phyloP scores from a whole-genome alignment of 1,284 basidiomycete species.

The Ceratobasidium sp. region DNA sequence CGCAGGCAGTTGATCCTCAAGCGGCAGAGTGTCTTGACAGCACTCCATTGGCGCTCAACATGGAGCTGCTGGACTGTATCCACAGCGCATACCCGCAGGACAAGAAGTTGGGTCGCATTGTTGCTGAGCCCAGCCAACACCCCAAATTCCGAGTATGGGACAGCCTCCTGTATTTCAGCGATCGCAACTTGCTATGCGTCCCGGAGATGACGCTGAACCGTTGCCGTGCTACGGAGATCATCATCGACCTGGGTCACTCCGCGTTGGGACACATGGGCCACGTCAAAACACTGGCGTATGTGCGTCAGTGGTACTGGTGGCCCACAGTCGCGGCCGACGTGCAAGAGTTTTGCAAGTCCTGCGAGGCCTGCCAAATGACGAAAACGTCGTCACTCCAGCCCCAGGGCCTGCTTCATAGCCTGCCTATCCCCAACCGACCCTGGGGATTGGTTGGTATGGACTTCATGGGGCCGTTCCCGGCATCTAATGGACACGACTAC shows the following conservation, averaged over 20 bases:
- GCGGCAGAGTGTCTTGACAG: too few species aligned
- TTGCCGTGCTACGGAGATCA: conserved; percentile 42
- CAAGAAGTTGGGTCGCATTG: conserved; percentile 45
- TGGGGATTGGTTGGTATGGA: conserved; percentile 60
- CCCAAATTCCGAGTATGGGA: conserved; percentile 49
- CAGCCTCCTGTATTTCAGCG: conserved; percentile 50
- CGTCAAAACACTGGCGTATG: conserved; percentile 50
- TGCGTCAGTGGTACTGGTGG: conserved; percentile 56
- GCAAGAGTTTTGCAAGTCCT: conserved; percentile 51
- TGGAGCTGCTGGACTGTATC: neutral
- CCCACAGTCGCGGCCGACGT: conserved; percentile 49
- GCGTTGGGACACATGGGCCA: neutral
- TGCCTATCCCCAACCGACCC: conserved; percentile 52
- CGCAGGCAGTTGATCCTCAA: too few species aligned
- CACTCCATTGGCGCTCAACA: conserved; percentile 14
- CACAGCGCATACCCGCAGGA: neutral
- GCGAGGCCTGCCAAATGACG: conserved; percentile 52
- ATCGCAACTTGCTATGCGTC: conserved; percentile 25
- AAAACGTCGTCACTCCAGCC: conserved; percentile 49
- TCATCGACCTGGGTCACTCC: conserved; percentile 45
- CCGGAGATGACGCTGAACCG: neutral
- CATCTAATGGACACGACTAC: conserved; percentile 51
- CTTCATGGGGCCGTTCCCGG: conserved; percentile 59
- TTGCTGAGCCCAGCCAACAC: conserved; percentile 45
- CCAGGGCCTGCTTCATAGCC: conserved; percentile 52